Evolutionary conservation across 2,329 filamentous ascomycete genomes (phyloP), one percentile per base, ranked within the genome.

Genomic region (Drechslerella dactyloides): DNA sequence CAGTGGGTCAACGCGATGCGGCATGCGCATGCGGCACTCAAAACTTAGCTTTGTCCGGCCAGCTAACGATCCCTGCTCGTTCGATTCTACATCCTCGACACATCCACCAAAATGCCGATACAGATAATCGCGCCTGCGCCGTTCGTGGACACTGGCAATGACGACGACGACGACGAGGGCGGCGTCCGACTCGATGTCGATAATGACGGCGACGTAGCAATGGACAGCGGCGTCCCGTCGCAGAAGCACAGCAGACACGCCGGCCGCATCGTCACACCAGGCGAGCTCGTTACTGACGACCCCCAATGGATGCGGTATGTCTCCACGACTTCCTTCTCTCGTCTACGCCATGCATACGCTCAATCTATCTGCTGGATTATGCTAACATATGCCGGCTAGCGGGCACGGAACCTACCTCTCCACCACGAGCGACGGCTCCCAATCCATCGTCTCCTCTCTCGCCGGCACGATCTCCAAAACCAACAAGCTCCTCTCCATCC

Each of bases 401-500:
- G 94, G 94, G 77, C 94, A 99, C 82, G 94, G 94, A 75, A 99
- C 94, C 55, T 96, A 91, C 80, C 83, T 90, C 52, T 85, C 85
- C 84, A 2, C 79, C 82, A 52, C 84, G 85, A 57, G 86, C 85
- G 84, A 66, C n/a, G 58, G 60, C n/a, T n/a, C 37, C 15, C 70
- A 62, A 44, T 74, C 87, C 69, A 99, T 99, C 78, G 86, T 89
- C 65, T 93, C 91, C 53, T 96, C 94, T 4, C 89, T 99, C 33
- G 93, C 93, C 5, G 94, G 94, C 77, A 93, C 89, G 5, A 84
- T 97, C 37, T 88, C 90, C 78, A 93, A 93, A 79, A 97, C 93
- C 70, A 99, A 99, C 85, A 97, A 97, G 80, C 88, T 99, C 53
- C 88, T 99, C 75, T 96, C 91, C 1, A 90, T 99, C 65, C 88